Percentiles rank a stretch among this genome's conserved stretches.
These are phyloP conservation scores for Acanthamoeba sp. DNA, from an alignment of 208 protist genomes.

Conservation along the genomic window DNA sequence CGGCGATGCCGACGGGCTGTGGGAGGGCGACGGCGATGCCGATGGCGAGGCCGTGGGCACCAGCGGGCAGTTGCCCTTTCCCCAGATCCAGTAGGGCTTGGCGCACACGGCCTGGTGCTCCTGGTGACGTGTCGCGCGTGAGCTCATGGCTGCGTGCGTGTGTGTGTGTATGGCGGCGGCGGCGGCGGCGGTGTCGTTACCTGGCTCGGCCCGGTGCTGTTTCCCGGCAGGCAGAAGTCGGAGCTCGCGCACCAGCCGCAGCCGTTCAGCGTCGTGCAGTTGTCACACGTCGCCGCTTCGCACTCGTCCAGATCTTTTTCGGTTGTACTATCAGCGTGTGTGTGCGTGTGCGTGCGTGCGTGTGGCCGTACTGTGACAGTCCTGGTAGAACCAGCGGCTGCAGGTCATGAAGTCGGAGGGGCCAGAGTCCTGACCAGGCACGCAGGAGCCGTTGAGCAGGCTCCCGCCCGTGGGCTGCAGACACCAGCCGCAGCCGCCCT, in stretches of 20 bases:
- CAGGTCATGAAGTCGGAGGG: not conserved
- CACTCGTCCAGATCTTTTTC: not conserved
- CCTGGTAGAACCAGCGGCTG: conserved; percentile 30
- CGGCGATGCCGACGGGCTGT: not conserved
- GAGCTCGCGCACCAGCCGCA: not conserved
- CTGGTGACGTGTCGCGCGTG: not conserved
- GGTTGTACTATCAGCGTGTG: not conserved
- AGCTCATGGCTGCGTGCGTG: not conserved
- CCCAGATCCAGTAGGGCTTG: conserved; percentile 3
- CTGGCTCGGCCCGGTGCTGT: not conserved
- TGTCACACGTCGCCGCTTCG: not conserved
- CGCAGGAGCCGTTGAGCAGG: not conserved
- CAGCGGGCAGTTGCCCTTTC: not conserved
- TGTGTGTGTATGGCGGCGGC: not conserved
- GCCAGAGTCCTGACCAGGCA: not conserved
- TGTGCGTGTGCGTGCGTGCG: not conserved
- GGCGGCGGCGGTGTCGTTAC: not conserved
- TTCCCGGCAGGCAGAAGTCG: not conserved
- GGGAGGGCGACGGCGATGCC: not conserved
- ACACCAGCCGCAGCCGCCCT: conserved; percentile 35
- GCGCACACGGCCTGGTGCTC: not conserved
- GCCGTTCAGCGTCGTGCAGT: not conserved
- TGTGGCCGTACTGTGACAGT: conserved; percentile 16
- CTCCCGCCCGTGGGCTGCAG: not conserved
- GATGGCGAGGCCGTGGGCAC: not conserved